Base-by-base conservation (phyloP, 1,139 yeast genomes). In the Pichia sp. region DNA sequence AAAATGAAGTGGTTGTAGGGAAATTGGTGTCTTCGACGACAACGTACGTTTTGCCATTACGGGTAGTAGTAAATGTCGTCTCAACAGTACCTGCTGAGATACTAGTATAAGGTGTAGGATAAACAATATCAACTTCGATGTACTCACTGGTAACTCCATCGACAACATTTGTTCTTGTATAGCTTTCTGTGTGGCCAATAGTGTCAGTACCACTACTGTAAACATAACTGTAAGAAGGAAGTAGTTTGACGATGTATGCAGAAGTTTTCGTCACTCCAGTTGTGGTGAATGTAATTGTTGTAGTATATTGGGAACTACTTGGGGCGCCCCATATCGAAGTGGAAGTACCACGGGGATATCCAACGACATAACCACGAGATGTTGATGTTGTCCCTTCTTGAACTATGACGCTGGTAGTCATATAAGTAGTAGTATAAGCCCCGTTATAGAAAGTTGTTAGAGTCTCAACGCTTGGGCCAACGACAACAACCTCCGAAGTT, bases 401-500 rank as follows among this genome's bases (percentile, higher is more conserved):
- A 11, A 36, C 41, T 5, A 26, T 34, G 11, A 45, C 26, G 19
- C 16, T 41, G 10, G 52, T 49, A n/a, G 38, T 44, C 51, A 48
- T 44, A 19, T n/a, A 50, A 8, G 53, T 50, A 10, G 50, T 31
- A 3, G 44, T 32, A 13, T 19, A 11, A 31, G 19, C 26, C 34
- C 47, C 44, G 30, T 50, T 36, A 8, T 34, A 16, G 16, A 23
- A 50, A 10, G 2, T 8, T n/a, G 44, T 36, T n/a, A 23, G 8
- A 6, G 56, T 53, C 10, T 50, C 15, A 19, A 38, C 45, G n/a
- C 52, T 3, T 19, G 56, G 56, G 30, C 56, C 56, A 43, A 31
- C 29, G 6, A 54, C 54, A 38, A 51, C 41, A 32, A 47, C 31
- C 5, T 16, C 45, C 2, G 56, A 46, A 4, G 59, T 50, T 1